A percentile compares a stretch with the other conserved stretches of the same genome.
Conservation (phyloP, 208 protist genomes). For the Crithidia sp. region DNA sequence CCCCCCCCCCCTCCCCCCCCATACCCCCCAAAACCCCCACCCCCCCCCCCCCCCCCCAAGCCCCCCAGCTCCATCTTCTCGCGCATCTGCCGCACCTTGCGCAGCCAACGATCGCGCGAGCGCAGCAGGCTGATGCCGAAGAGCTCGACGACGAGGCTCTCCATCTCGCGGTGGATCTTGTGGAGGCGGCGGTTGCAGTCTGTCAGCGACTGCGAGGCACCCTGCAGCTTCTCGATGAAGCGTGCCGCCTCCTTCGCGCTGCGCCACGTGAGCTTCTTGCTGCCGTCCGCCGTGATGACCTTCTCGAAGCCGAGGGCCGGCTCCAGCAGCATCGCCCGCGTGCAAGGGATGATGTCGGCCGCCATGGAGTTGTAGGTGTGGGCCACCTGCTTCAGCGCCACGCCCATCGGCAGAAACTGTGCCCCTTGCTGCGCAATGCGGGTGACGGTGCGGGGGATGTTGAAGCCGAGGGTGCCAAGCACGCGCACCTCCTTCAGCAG, state of each 20-base stretch:
- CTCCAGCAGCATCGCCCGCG: constrained; percentile 91
- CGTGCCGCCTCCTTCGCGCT: constrained; percentile 78
- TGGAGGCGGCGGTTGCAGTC: constrained; percentile 94
- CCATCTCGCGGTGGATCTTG: constrained; percentile 90
- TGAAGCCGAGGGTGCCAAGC: constrained; percentile 77
- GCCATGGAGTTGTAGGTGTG: constrained; percentile 94
- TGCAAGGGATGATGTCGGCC: constrained; percentile 91
- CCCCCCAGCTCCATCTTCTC: constrained; percentile 90
- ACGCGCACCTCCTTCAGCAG: constrained; percentile 91
- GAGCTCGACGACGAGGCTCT: constrained; percentile 82
- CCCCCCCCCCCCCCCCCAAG: too few relatives aligned
- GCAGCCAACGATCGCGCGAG: constrained; percentile 93
- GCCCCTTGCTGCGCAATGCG: constrained; percentile 78
- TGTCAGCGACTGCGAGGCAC: constrained; percentile 84
- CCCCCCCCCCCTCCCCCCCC: too few relatives aligned
- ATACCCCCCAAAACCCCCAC: too few relatives aligned
- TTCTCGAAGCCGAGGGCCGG: constrained; percentile 89
- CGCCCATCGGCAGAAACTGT: constrained; percentile 86
- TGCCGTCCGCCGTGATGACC: constrained; percentile 86
- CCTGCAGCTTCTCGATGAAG: constrained; percentile 87
- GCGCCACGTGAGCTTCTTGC: constrained; percentile 85
- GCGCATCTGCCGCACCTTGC: constrained; percentile 84
- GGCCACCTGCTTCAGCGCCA: constrained; percentile 92
- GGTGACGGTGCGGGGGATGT: constrained; percentile 61
- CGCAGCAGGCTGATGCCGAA: constrained; percentile 94